A percentile compares a stretch with the other conserved stretches of the same genome.
These are phyloP conservation scores for Cytospora leucostoma DNA, from an alignment of 2,329 filamentous ascomycete species.

Conservation along the genomic window DNA sequence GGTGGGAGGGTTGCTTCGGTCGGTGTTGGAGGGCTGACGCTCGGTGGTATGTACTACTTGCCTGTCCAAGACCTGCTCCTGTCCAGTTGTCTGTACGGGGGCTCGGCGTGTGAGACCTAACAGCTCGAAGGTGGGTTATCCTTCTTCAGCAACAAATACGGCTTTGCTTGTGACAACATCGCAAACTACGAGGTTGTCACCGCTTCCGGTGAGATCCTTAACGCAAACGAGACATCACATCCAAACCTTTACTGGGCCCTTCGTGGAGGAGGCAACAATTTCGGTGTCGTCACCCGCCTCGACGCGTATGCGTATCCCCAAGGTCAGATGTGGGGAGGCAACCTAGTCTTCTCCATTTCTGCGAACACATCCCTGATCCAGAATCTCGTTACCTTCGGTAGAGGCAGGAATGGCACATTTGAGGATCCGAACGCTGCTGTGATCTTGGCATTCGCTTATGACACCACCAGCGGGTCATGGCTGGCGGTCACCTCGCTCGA, in stretches of 20 bases:
- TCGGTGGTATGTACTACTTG: constrained; percentile 4
- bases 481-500: constrained; percentile 39
- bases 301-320: constrained; percentile 37
- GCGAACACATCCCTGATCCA: constrained; percentile 33
- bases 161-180: constrained; percentile 1
- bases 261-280: constrained; percentile 39
- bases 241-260: constrained; percentile 60
- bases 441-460: constrained; percentile 33
- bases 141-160: background rate
- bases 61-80: background rate
- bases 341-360: constrained; percentile 36
- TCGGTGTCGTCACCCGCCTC: constrained; percentile 56
- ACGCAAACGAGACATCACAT: constrained; percentile 44
- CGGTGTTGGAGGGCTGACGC: constrained; percentile 2
- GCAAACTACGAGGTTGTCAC: constrained; percentile 37
- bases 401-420: constrained; percentile 34
- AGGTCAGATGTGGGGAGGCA: constrained; percentile 43
- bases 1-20: background rate
- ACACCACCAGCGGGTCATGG: constrained; percentile 27
- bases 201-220: constrained; percentile 45
- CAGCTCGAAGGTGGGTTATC: background rate
- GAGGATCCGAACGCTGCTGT: constrained; percentile 40
- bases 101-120: background rate
- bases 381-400: constrained; percentile 36
- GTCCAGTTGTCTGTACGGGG: background rate